Conservation (phyloP, 768 basidiomycete species). For the Obba rivulosa region DNA sequence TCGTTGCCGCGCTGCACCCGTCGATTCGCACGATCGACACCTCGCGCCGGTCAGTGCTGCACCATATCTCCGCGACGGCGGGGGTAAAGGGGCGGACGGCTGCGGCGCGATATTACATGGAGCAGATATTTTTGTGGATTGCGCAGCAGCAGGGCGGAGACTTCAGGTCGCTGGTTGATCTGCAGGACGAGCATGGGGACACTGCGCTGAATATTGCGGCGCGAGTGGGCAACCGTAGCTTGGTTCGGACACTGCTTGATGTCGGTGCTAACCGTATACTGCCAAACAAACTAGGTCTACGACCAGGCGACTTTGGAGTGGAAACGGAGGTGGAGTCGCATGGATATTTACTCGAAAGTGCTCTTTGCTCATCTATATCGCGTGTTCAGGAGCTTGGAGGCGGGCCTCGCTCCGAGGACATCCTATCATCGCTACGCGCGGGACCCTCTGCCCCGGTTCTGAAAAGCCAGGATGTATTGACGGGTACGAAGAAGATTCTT, state of each 20-base stretch:
- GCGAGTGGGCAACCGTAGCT: slow-evolving; percentile 80
- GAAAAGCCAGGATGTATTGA: slow-evolving; percentile 83
- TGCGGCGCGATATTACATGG: slow-evolving; percentile 86
- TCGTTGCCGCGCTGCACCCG: slow-evolving; percentile 59
- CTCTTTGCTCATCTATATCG: background rate
- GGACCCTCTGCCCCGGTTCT: slow-evolving; percentile 76
- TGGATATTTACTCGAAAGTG: background rate
- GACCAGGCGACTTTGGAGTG: slow-evolving; percentile 93
- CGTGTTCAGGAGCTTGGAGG: slow-evolving; percentile 57
- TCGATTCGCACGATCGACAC: slow-evolving; percentile 89
- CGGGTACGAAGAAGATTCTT: slow-evolving; percentile 49
- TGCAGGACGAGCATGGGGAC: slow-evolving; percentile 94
- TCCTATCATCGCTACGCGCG: slow-evolving; percentile 67
- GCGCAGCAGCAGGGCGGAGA: slow-evolving; percentile 71
- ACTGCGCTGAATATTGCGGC: slow-evolving; percentile 95
- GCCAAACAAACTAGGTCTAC: slow-evolving; percentile 88
- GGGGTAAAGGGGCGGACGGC: slow-evolving; percentile 85
- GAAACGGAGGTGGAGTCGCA: slow-evolving; percentile 68
- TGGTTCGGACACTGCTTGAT: slow-evolving; percentile 84
- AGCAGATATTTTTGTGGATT: slow-evolving; percentile 83
- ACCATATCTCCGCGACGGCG: slow-evolving; percentile 87
- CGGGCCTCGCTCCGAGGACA: slow-evolving; percentile 70
- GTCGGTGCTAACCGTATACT: slow-evolving; percentile 87
- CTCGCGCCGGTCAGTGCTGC: slow-evolving; percentile 78
- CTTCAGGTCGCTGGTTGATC: slow-evolving; percentile 77